These are phyloP conservation scores for Didymosphaeria variabile DNA, from an alignment of 2,329 filamentous ascomycete species.

Conservation along the genomic window DNA sequence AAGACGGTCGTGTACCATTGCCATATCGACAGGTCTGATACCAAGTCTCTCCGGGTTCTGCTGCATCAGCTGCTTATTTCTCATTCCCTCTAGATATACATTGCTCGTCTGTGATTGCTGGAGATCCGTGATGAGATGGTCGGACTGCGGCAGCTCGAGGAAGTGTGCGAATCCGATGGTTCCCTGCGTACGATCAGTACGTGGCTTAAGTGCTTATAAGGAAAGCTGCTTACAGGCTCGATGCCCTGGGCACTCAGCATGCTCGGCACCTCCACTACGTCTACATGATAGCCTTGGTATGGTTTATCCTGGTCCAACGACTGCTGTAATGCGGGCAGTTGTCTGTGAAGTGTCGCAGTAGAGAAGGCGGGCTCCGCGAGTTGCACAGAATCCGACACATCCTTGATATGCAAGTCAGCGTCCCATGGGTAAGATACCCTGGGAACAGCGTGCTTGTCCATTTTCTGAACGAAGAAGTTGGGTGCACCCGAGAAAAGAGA, in stretches of 20 bases:
- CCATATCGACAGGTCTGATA: slow-evolving; percentile 46
- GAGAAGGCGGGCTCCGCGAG: slow-evolving; percentile 49
- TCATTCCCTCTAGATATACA: slow-evolving; percentile 35
- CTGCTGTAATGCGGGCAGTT: slow-evolving; percentile 25
- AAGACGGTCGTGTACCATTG: slow-evolving; percentile 46
- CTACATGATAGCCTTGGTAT: slow-evolving; percentile 42
- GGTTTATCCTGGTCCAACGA: slow-evolving; percentile 24
- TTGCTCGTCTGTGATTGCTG: slow-evolving; percentile 57
- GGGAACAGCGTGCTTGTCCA: slow-evolving; percentile 69
- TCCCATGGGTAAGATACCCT: slow-evolving; percentile 75
- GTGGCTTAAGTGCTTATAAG: neutral
- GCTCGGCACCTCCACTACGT: slow-evolving; percentile 66
- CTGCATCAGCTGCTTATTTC: slow-evolving; percentile 58
- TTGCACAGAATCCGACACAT: slow-evolving; percentile 64
- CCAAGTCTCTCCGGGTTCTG: slow-evolving; percentile 49
- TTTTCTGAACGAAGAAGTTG: slow-evolving; percentile 71
- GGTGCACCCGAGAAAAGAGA: slow-evolving; percentile 80
- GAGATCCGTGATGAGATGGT: slow-evolving; percentile 66
- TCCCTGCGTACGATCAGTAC: slow-evolving; percentile 50
- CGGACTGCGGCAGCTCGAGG: slow-evolving; percentile 70
- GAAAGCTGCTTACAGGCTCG: slow-evolving; percentile 58
- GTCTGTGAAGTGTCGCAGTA: slow-evolving; percentile 41
- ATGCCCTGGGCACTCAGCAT: slow-evolving; percentile 78
- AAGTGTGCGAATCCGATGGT: slow-evolving; percentile 75
- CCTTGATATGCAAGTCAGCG: slow-evolving; percentile 64